Base-by-base conservation (phyloP, 2,329 filamentous ascomycete species). In the Lasiodiplodia citricola region DNA sequence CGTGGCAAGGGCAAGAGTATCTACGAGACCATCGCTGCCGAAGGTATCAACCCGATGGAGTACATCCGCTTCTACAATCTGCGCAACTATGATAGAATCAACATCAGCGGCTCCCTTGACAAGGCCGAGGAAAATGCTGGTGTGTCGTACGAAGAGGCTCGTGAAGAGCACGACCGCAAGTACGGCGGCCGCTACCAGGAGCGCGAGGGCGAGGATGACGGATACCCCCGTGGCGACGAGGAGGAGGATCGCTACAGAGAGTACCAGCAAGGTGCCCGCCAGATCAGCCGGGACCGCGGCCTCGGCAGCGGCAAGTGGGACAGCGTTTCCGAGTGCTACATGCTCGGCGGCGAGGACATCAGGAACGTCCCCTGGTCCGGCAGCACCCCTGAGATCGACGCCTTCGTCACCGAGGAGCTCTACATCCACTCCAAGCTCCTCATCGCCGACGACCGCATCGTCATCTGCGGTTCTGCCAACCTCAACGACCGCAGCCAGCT, bases 51-150 rank as follows among this genome's bases (percentile, higher is more conserved):
- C 74, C 91, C 91, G 1, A 83, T 86, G 74, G 82, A 89, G 54
- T 96, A 94, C 80, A 92, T 96, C 73, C 86, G 89, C 62, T 96
- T 96, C 82, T 96, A 93, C 83, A 96, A 96, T 77, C 85, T 96
- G 38, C 87, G 93, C 68, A 95, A 89, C 79, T 96, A 93, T 77
- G 93, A 96, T 77, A 89, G 93, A 55, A 91, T 96, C 83, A 94
- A 95, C 80, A 87, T 84, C 23, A 89, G 89, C 18, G 80, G 80
- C 1, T 84, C 87, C 7, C 89, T 93, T 87, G 78, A 81, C 21
- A 81, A 84, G 5, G 88, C 85, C 1, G 90, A 93, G 75, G 75
- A 86, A 50, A 81, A 85, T 47, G 87, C 87, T 64, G 91, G 92
- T 21, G 88, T 94, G 2, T 81, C 82, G 5, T 94, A 93, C 74